phyloP scores from a whole-genome alignment of 2,329 filamentous ascomycete species.

The Botrytis sinoallii region DNA sequence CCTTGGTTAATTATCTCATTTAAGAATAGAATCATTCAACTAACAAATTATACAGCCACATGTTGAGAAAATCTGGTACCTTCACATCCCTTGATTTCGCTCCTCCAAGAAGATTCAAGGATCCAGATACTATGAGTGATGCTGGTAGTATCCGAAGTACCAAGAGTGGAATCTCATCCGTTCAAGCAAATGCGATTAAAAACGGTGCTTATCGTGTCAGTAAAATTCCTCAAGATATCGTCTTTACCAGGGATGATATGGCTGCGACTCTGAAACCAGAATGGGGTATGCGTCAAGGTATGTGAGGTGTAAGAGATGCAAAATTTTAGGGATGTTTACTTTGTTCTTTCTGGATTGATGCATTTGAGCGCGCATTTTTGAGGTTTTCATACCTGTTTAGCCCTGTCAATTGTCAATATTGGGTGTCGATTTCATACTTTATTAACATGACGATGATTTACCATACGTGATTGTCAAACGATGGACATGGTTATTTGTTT shows the following conservation, averaged over 20 bases:
- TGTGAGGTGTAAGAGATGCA: conserved; percentile 24
- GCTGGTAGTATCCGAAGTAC: conserved; percentile 65
- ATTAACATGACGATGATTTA: background rate
- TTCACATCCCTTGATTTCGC: conserved; percentile 81
- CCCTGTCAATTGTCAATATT: conserved; percentile 16
- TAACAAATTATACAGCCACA: conserved; percentile 50
- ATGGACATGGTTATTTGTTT: conserved; percentile 1
- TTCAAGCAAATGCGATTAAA: conserved; percentile 59
- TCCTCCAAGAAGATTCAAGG: conserved; percentile 70
- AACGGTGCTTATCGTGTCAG: conserved; percentile 68
- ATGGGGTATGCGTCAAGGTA: conserved; percentile 38
- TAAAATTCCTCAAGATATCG: conserved; percentile 61
- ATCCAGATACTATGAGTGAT: conserved; percentile 58
- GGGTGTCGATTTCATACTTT: background rate
- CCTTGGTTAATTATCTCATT: background rate
- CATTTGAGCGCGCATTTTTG: conserved; percentile 36
- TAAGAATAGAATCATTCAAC: conserved; percentile 17
- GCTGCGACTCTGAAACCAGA: conserved; percentile 42
- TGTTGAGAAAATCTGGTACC: conserved; percentile 72
- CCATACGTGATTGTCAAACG: background rate
- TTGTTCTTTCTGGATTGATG: conserved; percentile 23
- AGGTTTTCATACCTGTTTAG: conserved; percentile 14
- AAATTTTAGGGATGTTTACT: conserved; percentile 26
- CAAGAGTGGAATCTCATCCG: conserved; percentile 58
- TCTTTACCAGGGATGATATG: conserved; percentile 63